Conservation (phyloP, 495 filamentous ascomycete genomes). For the Pseudoneurospora amorphoporcata region DNA sequence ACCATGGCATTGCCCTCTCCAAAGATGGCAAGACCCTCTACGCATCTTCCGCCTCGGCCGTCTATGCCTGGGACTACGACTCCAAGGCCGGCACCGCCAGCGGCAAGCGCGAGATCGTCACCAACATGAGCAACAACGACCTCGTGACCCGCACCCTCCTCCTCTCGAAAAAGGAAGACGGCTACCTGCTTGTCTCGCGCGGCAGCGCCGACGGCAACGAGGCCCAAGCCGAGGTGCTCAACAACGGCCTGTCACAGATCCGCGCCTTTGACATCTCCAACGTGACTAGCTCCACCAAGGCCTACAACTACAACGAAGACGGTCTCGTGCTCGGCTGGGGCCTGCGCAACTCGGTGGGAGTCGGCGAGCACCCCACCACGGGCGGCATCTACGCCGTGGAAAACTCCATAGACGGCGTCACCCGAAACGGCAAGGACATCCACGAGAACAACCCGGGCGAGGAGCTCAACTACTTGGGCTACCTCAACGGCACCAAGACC, state of each 20-base stretch:
- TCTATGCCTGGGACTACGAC: slow-evolving; percentile 51
- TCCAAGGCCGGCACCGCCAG: slow-evolving; percentile 28
- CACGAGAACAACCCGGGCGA: slow-evolving; percentile 59
- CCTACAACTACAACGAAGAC: slow-evolving; percentile 25
- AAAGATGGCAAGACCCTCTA: slow-evolving; percentile 50
- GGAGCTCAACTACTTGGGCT: slow-evolving; percentile 58
- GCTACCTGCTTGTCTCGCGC: slow-evolving; percentile 43
- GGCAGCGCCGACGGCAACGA: slow-evolving; percentile 48
- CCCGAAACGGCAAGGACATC: slow-evolving; percentile 43
- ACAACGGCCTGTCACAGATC: slow-evolving; percentile 46
- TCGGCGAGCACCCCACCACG: slow-evolving; percentile 45
- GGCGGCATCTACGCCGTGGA: slow-evolving; percentile 59
- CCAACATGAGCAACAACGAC: slow-evolving; percentile 46
- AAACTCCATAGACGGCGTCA: slow-evolving; percentile 51
- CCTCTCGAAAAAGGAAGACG: slow-evolving; percentile 28
- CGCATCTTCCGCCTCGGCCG: slow-evolving; percentile 44
- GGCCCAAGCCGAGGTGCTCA: slow-evolving; percentile 27
- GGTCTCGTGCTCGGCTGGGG: slow-evolving; percentile 57
- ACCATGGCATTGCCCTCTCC: slow-evolving; percentile 54
- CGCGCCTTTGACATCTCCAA: slow-evolving; percentile 47
- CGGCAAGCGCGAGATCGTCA: slow-evolving; percentile 34
- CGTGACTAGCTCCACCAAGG: slow-evolving; percentile 27
- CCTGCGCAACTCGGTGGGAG: slow-evolving; percentile 54
- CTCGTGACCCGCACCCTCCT: slow-evolving; percentile 53
- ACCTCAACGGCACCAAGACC: slow-evolving; percentile 35